A percentile compares a stretch with the other conserved stretches of the same genome.
Conservation (phyloP, 169 alveolate species). For the Eimeria brunetti region DNA sequence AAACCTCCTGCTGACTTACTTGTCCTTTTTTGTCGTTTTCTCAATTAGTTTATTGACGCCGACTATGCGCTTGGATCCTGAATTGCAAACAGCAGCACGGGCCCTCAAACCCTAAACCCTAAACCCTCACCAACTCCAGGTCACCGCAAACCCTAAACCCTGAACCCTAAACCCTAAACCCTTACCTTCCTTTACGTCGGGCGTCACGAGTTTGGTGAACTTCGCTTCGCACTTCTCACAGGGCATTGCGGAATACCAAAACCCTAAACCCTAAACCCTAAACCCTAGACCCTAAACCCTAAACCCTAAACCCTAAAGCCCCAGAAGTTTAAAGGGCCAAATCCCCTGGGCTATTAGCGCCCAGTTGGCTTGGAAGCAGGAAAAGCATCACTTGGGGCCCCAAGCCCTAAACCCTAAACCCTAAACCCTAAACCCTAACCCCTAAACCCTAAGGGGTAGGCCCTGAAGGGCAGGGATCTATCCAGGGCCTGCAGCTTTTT, state of each 20-base stretch:
- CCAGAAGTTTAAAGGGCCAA: background rate
- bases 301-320: conserved; percentile 14
- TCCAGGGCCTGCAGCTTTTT: background rate
- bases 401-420: conserved; percentile 32
- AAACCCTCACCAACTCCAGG: background rate
- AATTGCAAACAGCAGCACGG: background rate
- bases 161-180: background rate
- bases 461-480: no score
- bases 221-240: conserved; percentile 79
- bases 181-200: conserved; percentile 72
- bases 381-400: no score
- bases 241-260: conserved; percentile 49
- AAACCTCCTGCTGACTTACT: conserved; percentile 30
- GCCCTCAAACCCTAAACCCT: background rate
- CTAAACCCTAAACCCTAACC: conserved; percentile 2
- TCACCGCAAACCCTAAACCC: conserved; percentile 16
- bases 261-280: conserved; percentile 35
- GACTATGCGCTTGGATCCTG: conserved; percentile 78
- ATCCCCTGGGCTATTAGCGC: no score
- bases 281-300: conserved; percentile 9
- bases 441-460: background rate
- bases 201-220: conserved; percentile 76
- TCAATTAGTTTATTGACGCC: conserved; percentile 80
- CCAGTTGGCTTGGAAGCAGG: no score
- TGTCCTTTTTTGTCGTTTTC: conserved; percentile 76